phyloP scores from a whole-genome alignment of 2,329 filamentous ascomycete genomes.

The Aureobasidium sp. region DNA sequence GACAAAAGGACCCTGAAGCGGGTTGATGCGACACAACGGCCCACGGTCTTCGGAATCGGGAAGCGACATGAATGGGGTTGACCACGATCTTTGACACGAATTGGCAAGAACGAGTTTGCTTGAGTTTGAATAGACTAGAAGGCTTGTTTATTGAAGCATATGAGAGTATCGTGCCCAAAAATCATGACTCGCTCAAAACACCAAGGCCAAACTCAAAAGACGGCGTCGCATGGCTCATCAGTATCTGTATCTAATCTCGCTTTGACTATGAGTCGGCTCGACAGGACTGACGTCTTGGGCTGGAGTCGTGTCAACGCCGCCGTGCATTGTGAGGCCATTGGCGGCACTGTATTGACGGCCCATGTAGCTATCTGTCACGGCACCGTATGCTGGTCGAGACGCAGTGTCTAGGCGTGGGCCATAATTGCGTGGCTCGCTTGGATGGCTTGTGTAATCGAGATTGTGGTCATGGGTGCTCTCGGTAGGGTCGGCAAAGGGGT shows the following conservation, averaged over 20 bases:
- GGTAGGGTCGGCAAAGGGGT: slow-evolving; percentile 12
- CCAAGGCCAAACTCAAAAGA: too few species aligned
- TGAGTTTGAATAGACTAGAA: too few species aligned
- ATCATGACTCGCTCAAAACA: too few species aligned
- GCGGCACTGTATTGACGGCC: slow-evolving; percentile 38
- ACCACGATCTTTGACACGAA: too few species aligned
- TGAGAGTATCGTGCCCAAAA: too few species aligned
- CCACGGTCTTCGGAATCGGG: too few species aligned
- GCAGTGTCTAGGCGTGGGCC: not conserved
- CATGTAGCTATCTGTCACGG: slow-evolving; percentile 36
- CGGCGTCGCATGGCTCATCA: too few species aligned
- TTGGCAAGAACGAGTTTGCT: too few species aligned
- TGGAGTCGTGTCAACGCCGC: slow-evolving; percentile 21
- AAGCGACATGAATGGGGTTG: too few species aligned
- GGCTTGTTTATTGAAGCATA: too few species aligned
- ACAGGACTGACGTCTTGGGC: slow-evolving; percentile 6
- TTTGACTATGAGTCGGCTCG: not conserved
- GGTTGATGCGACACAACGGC: too few species aligned
- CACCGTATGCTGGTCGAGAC: slow-evolving; percentile 24
- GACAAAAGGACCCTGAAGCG: too few species aligned
- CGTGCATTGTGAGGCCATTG: slow-evolving; percentile 42
- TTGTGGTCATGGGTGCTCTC: not conserved
- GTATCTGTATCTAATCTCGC: slow-evolving; percentile 11
- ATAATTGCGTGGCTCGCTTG: slow-evolving; percentile 14
- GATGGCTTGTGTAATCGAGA: slow-evolving; percentile 4